A percentile compares a stretch with the other conserved stretches of the same genome.
Evolutionary conservation across 768 basidiomycete genomes (phyloP).

Genomic region (Brasilioporus rufonigricans): DNA sequence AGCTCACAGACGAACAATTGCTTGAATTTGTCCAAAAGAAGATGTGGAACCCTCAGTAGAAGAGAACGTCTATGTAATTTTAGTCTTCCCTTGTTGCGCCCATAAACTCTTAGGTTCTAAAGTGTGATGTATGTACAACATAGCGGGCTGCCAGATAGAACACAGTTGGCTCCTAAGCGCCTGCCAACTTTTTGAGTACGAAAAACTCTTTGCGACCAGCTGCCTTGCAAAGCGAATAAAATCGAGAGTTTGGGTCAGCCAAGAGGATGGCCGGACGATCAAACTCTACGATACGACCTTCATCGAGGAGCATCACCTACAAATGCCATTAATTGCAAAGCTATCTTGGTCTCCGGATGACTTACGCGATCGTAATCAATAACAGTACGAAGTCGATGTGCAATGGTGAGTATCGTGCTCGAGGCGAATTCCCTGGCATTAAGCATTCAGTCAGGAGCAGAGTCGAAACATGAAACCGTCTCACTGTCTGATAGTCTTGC

Average conservation of each 20-base stretch:
- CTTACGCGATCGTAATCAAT: conserved; percentile 82
- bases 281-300: conserved; percentile 77
- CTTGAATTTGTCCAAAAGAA: conserved; percentile 52
- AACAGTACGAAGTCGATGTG: conserved; percentile 74
- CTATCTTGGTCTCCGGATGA: conserved; percentile 11
- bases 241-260: conserved; percentile 54
- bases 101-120: neutral
- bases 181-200: conserved; percentile 66
- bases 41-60: conserved; percentile 67
- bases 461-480: conserved; percentile 20
- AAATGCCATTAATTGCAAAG: conserved; percentile 3
- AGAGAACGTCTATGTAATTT: no score
- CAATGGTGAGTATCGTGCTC: conserved; percentile 81
- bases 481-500: conserved; percentile 77
- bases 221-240: conserved; percentile 68
- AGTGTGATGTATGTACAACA: conserved; percentile 8
- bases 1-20: conserved; percentile 55
- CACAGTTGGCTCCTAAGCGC: conserved; percentile 13
- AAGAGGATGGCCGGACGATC: conserved; percentile 62
- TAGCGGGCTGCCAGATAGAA: neutral
- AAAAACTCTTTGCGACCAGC: conserved; percentile 72
- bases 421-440: conserved; percentile 64
- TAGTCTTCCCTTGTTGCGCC: neutral
- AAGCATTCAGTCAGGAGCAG: neutral
- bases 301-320: conserved; percentile 75